A percentile compares a stretch with the other conserved stretches of the same genome.
Evolutionary conservation across 176 grass and related monocot species (phyloP).

Genomic region (Ensete glaucum): DNA sequence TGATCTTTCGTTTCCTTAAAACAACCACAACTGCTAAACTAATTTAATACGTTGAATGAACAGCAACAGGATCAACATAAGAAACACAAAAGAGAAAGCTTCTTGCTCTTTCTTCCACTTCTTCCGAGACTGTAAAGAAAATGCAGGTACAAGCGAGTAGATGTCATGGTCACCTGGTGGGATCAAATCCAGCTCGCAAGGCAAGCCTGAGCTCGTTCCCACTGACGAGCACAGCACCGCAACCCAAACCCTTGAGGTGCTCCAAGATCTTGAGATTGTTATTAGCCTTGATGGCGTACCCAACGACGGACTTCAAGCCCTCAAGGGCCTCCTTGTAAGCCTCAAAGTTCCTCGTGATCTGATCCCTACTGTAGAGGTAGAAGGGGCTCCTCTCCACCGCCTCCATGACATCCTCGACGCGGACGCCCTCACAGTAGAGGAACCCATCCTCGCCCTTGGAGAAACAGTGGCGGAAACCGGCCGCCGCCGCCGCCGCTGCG

Average conservation of each 20-base stretch:
- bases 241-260: constrained; percentile 60
- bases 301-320: constrained; percentile 61
- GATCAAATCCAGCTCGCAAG: constrained; percentile 58
- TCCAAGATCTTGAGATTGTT: constrained; percentile 73
- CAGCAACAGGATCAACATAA: too few relatives aligned
- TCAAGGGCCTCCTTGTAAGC: constrained; percentile 67
- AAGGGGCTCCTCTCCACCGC: constrained; percentile 74
- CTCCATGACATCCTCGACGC: constrained; percentile 66
- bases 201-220: constrained; percentile 89
- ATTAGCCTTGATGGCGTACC: constrained; percentile 92
- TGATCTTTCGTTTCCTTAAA: background rate
- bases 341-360: constrained; percentile 71
- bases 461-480: constrained; percentile 55
- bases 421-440: constrained; percentile 76
- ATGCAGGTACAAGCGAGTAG: background rate
- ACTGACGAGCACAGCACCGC: constrained; percentile 85
- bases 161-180: constrained; percentile 32
- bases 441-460: constrained; percentile 46
- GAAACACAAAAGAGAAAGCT: too few relatives aligned
- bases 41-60: background rate
- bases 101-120: too few relatives aligned
- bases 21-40: background rate
- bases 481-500: constrained; percentile 15
- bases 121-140: background rate
- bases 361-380: constrained; percentile 92